Base-by-base conservation (phyloP, 2,329 filamentous ascomycete species). In the Aspergillus pseudoglaucus region DNA sequence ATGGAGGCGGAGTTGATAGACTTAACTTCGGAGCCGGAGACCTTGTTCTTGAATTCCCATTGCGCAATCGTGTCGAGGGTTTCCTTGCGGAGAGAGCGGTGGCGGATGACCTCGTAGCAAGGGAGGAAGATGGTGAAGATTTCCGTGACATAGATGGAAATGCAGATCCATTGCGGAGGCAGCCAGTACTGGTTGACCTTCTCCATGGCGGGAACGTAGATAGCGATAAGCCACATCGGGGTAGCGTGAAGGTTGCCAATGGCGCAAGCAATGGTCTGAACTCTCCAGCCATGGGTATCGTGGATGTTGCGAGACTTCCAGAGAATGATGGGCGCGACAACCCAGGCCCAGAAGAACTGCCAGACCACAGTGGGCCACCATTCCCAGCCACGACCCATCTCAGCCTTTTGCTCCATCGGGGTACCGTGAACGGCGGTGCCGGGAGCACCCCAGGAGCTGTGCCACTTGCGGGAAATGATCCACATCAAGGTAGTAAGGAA, bases 281-380 rank as follows among this genome's bases (percentile, higher is more conserved):
- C 59, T 9, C 82, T 74, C 83, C 83, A 87, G 47, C 82, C 79
- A 56, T 85, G 80, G 6, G 81, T 82, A 58, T 87, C 83, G 25
- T 74, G 74, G 54, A 87, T 80, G 18, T 74, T 68, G 6, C 82
- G 75, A 33, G 82, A 77, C 54, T 78, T 75, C 75, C 78, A 85
- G 3, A 86, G 74, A 52, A 84, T 32, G 15, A 56, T 35, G 1
- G 54, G 54, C 2, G 54, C 54, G 10, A 58, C 45, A 14, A 58
- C 32, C 54, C 53, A 58, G n/a, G 53, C 47, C 56, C 54, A 58
- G 37, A 57, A 46, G 20, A 56, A 46, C 42, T 58, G 56, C 20
- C 45, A 45, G 72, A 56, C 64, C 79, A 57, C 46, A 20, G 45
- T 51, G 6, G 56, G 48, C 56, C 54, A 58, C 84, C 84, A 88